Percentiles rank a stretch among this genome's conserved stretches.
Evolutionary conservation across 192 early-diverging fungal species (phyloP).

Genomic region (Backusella tuberculispora): DNA sequence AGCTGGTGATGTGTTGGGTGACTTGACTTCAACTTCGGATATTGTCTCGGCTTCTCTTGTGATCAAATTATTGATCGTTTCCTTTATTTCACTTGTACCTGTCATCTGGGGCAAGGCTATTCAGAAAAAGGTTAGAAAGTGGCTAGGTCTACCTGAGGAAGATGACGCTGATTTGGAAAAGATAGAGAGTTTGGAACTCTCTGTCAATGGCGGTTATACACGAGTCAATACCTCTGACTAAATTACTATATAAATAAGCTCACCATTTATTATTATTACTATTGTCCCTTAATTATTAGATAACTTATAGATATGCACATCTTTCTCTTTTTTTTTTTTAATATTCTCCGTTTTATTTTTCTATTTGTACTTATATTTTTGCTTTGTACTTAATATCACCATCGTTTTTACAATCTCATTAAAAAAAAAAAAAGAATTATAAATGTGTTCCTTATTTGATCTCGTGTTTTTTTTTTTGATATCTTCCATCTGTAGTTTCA

Average conservation of each 20-base stretch:
- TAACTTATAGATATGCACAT: background rate
- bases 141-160: constrained; percentile 9
- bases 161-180: constrained; percentile 11
- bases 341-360: background rate
- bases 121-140: constrained; percentile 10
- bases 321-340: background rate
- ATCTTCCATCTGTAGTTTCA: background rate
- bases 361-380: background rate
- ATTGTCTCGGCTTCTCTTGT: constrained; percentile 36
- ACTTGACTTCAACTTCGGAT: constrained; percentile 45
- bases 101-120: constrained; percentile 38
- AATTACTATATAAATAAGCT: background rate
- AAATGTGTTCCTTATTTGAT: too few relatives aligned
- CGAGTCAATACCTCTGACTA: constrained; percentile 12
- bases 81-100: constrained; percentile 43
- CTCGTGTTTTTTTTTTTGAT: background rate
- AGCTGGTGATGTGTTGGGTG: constrained; percentile 54
- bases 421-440: background rate
- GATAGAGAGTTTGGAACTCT: background rate
- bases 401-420: background rate
- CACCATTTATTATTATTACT: background rate
- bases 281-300: background rate
- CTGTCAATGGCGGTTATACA: constrained; percentile 16
- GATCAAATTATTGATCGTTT: constrained; percentile 42
- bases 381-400: constrained; percentile 3